phyloP scores from a whole-genome alignment of 2,329 filamentous ascomycete species.

The Purpureocillium lavendulum region DNA sequence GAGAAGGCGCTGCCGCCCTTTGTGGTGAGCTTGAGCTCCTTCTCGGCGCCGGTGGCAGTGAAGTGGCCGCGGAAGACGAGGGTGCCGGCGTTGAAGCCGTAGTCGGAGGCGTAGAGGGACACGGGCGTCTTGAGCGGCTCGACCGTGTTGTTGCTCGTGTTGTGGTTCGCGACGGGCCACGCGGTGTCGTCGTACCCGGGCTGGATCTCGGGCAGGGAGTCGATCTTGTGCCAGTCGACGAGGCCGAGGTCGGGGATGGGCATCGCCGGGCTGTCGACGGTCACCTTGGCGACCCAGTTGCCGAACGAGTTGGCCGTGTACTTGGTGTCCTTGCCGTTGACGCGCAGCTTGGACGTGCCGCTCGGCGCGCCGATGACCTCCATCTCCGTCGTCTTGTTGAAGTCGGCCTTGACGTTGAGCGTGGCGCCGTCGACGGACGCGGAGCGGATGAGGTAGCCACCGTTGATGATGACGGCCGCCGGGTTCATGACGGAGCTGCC shows the following conservation, averaged over 20 bases:
- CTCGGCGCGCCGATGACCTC: slow-evolving; percentile 59
- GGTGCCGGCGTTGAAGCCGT: slow-evolving; percentile 63
- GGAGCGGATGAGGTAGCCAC: slow-evolving; percentile 55
- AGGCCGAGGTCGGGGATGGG: slow-evolving; percentile 34
- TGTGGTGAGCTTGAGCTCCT: slow-evolving; percentile 46
- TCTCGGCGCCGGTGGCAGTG: slow-evolving; percentile 51
- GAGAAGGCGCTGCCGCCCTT: slow-evolving; percentile 63
- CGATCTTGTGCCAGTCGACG: slow-evolving; percentile 60
- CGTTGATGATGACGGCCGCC: slow-evolving; percentile 49
- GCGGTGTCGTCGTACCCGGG: slow-evolving; percentile 56
- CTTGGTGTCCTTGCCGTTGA: slow-evolving; percentile 29
- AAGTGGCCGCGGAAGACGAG: slow-evolving; percentile 66
- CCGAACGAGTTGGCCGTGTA: slow-evolving; percentile 31
- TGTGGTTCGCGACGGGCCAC: slow-evolving; percentile 55
- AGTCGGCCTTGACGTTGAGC: slow-evolving; percentile 59
- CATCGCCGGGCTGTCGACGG: slow-evolving; percentile 39
- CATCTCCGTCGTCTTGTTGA: slow-evolving; percentile 60
- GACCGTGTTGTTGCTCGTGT: slow-evolving; percentile 51
- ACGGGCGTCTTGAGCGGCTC: slow-evolving; percentile 51
- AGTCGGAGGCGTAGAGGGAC: slow-evolving; percentile 61
- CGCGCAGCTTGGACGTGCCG: slow-evolving; percentile 32
- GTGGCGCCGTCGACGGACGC: slow-evolving; percentile 46
- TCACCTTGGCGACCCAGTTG: slow-evolving; percentile 40
- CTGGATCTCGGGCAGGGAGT: slow-evolving; percentile 63
- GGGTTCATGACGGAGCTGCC: slow-evolving; percentile 26